Evolutionary conservation across 352 stramenopile genomes (phyloP), one percentile per base, ranked within the genome.

Genomic region (Phytophthora pisi): DNA sequence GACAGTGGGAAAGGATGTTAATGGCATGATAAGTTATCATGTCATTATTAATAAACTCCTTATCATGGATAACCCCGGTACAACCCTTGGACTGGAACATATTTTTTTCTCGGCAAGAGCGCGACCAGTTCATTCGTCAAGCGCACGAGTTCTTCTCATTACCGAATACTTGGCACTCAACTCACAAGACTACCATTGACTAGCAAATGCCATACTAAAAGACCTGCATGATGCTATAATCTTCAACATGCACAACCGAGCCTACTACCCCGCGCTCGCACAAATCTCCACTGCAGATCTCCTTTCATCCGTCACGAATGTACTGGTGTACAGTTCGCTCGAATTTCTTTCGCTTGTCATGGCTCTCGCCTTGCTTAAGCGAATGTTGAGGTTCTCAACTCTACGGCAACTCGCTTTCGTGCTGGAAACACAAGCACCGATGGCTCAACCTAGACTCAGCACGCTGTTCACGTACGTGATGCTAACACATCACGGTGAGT

Each of bases 351-450:
- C 72, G 2, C 30, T 77, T 0, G 16, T 63, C 11, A 56, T 64
- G 23, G 45, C 64, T 0, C 38, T 65, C 15, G 13, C 53, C 4
- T 24, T 74, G 0, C 46, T 79, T 3, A 59, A 67, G 49, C 50
- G 34, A 5, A 68, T 43, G 36, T 49, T 74, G 10, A 46, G 57
- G 0, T 64, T 76, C 36, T 79, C 72, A 15, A 31, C 64, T 1
- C 5, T 75, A 1, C 61, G 57, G 4, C 74, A 82, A 52, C 53
- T 82, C 0, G 56, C 65, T 1, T 82, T 84, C 38, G 74, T 84
- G 26, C 50, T 84, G 5, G 61, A 76, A 18, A 74, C 6, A 0
- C 69, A 81, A n/a, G 23, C 46, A 18, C n/a, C 34, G 7, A 58
- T 66, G 10, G 56, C 79, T 0, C 69, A 81, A 28, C 70, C 63